Evolutionary conservation across 768 basidiomycete genomes (phyloP).

Genomic region (Mycena olivaceomarginata): DNA sequence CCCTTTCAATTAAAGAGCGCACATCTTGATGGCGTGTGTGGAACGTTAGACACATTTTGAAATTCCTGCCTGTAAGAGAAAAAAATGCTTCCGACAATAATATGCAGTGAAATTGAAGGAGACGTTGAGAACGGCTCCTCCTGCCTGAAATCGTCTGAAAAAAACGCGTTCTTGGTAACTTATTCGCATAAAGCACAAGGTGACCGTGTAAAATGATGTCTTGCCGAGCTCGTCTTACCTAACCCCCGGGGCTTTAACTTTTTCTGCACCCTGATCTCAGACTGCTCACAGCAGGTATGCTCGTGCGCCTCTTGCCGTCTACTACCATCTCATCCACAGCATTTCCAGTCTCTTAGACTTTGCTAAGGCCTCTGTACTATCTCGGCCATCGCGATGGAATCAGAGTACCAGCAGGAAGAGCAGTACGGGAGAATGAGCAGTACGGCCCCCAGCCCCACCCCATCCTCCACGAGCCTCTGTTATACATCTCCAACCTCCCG

Average conservation of each 20-base stretch:
- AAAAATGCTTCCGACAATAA: not conserved
- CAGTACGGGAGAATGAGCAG: conserved; percentile 31
- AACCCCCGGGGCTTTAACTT: conserved; percentile 33
- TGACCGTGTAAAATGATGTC: conserved; percentile 17
- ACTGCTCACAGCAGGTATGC: conserved; percentile 33
- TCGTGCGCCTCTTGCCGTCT: not conserved
- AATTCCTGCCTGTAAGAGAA: not conserved
- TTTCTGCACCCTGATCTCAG: conserved; percentile 39
- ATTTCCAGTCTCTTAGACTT: conserved; percentile 21
- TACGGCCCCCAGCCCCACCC: conserved; percentile 79
- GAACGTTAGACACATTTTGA: not conserved
- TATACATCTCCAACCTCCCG: conserved; percentile 89
- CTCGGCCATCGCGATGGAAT: conserved; percentile 65
- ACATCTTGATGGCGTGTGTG: not conserved
- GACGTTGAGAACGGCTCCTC: not conserved
- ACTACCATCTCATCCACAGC: not conserved
- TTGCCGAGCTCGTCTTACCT: conserved; percentile 25
- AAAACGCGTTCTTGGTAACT: not conserved
- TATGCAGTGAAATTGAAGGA: not conserved
- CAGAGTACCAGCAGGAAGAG: conserved; percentile 61
- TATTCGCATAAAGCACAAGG: not conserved
- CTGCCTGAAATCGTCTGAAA: not conserved
- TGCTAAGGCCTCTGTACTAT: conserved; percentile 42
- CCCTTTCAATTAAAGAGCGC: not conserved
- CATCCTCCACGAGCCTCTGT: conserved; percentile 88